Percentiles rank a stretch among this genome's conserved stretches.
Conservation (phyloP, 2,329 filamentous ascomycete genomes). For the Metarhizium album region DNA sequence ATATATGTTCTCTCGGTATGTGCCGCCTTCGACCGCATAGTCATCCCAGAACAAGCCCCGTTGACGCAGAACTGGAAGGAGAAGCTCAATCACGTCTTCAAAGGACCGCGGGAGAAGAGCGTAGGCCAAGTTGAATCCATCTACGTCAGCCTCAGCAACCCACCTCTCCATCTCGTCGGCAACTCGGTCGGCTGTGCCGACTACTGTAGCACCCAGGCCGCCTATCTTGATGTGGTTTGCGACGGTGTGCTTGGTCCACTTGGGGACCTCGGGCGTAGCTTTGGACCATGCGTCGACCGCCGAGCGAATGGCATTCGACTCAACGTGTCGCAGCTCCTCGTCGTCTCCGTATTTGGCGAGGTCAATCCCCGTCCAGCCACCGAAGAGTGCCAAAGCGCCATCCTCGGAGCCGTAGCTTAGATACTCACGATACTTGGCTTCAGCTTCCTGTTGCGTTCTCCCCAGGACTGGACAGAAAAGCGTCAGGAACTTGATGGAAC, state of each 20-base stretch:
- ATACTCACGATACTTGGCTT: slow-evolving; percentile 37
- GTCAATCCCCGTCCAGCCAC: slow-evolving; percentile 58
- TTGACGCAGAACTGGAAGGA: slow-evolving; percentile 50
- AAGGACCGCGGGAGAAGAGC: slow-evolving; percentile 46
- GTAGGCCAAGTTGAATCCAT: slow-evolving; percentile 36
- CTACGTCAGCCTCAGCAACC: slow-evolving; percentile 45
- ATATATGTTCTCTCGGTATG: slow-evolving; percentile 33
- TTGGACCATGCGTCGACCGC: slow-evolving; percentile 38
- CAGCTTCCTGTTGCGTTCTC: slow-evolving; percentile 47
- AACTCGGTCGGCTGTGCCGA: slow-evolving; percentile 20
- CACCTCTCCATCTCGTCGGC: slow-evolving; percentile 24
- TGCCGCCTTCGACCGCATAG: slow-evolving; percentile 31
- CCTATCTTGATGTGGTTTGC: slow-evolving; percentile 23
- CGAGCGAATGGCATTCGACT: slow-evolving; percentile 48
- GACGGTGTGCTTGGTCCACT: slow-evolving; percentile 24
- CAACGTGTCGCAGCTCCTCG: slow-evolving; percentile 50
- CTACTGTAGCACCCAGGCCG: slow-evolving; percentile 18
- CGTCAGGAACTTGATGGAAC: slow-evolving; percentile 49
- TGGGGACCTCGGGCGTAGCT: slow-evolving; percentile 18
- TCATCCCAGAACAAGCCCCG: slow-evolving; percentile 47
- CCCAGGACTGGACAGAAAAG: slow-evolving; percentile 48
- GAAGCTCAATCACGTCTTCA: slow-evolving; percentile 52
- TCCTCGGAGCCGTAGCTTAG: slow-evolving; percentile 47
- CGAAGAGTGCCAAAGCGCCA: slow-evolving; percentile 53
- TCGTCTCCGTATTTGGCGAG: slow-evolving; percentile 49